These are phyloP conservation scores for Potentilla sterilis DNA, from an alignment of 306 rosid species.

Conservation along the genomic window DNA sequence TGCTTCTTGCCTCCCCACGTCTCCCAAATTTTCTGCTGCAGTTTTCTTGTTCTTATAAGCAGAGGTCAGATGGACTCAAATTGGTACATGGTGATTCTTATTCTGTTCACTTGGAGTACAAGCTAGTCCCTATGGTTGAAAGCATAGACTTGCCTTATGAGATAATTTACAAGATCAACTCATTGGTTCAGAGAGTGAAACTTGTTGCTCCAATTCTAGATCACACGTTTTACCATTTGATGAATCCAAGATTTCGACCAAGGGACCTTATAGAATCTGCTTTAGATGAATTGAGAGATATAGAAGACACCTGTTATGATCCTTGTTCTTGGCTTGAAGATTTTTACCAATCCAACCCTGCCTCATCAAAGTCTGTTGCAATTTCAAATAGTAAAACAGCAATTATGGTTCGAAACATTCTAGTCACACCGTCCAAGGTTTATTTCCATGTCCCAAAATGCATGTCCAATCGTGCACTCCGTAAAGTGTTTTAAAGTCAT, in stretches of 20 bases:
- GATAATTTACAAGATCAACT: constrained; percentile 38
- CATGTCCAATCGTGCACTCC: constrained; percentile 42
- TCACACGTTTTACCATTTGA: constrained; percentile 28
- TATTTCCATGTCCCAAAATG: constrained; percentile 39
- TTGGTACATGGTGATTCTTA: too few species aligned
- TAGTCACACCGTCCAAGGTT: not conserved
- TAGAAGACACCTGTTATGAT: too few species aligned
- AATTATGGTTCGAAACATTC: too few species aligned
- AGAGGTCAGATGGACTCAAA: not conserved
- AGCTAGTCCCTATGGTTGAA: constrained; percentile 32
- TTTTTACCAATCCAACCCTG: too few species aligned
- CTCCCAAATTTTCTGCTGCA: not conserved
- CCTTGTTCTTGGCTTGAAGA: too few species aligned
- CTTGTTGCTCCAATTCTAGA: constrained; percentile 28
- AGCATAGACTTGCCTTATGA: constrained; percentile 29
- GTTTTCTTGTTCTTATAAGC: too few species aligned
- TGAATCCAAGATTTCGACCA: not conserved
- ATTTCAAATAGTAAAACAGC: too few species aligned
- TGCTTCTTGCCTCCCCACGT: constrained; percentile 9
- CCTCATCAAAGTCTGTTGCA: too few species aligned
- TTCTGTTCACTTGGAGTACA: not conserved
- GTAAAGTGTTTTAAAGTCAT: constrained; percentile 9
- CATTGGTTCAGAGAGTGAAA: constrained; percentile 35
- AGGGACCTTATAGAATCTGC: constrained; percentile 7
- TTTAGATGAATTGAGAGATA: too few species aligned